phyloP scores from a whole-genome alignment of 2,329 filamentous ascomycete genomes.

The Aspergillus pseudonomiae region DNA sequence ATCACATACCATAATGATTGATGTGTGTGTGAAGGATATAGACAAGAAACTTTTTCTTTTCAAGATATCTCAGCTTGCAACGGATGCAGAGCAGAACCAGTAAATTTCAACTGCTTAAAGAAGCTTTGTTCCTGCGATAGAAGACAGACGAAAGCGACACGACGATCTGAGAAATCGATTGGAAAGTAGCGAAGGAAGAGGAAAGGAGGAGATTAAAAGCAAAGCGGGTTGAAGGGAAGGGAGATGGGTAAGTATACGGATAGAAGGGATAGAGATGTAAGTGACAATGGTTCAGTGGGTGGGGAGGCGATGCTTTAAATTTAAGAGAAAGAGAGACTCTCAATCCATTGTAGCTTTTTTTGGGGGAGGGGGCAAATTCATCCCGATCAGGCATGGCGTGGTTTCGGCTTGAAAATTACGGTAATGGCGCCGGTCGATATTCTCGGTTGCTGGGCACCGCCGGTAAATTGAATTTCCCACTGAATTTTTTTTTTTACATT shows the following conservation, averaged over 20 bases:
- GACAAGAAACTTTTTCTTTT: constrained; percentile 5
- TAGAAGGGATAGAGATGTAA: constrained; percentile 18
- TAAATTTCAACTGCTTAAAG: background rate
- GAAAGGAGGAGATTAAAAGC: constrained; percentile 19
- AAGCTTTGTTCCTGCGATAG: constrained; percentile 1
- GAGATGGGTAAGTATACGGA: constrained; percentile 21
- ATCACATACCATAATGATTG: constrained; percentile 17
- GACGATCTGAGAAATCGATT: constrained; percentile 18
- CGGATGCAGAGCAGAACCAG: constrained; percentile 1
- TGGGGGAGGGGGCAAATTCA: constrained; percentile 20
- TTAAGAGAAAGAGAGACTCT: constrained; percentile 16
- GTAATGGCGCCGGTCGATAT: constrained; percentile 4
- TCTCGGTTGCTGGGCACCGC: constrained; percentile 15
- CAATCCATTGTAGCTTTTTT: constrained; percentile 13
- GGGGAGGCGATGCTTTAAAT: constrained; percentile 25
- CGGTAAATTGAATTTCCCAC: constrained; percentile 11
- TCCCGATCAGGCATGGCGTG: constrained; percentile 11
- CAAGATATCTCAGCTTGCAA: constrained; percentile 5
- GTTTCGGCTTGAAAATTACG: constrained; percentile 21
- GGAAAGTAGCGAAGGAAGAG: constrained; percentile 15
- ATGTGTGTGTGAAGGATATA: constrained; percentile 10
- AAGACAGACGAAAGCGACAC: constrained; percentile 14
- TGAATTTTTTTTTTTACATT: background rate
- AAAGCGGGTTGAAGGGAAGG: constrained; percentile 27
- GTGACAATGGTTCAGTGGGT: constrained; percentile 20